Conservation (phyloP, 768 basidiomycete genomes). For the Lactarius hengduanensis region DNA sequence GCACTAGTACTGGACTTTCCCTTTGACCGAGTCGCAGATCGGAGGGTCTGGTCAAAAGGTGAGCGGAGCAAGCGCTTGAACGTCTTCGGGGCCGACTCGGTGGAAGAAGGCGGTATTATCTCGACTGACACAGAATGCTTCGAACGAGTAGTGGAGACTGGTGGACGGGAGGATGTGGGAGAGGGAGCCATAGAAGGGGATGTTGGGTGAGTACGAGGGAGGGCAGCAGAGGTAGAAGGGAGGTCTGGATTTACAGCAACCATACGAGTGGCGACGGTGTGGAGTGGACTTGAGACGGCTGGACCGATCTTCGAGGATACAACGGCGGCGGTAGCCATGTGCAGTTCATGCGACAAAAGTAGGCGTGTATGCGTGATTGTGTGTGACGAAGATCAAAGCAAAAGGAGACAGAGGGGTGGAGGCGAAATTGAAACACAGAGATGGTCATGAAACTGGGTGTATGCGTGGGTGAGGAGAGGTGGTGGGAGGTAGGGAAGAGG, state of each 20-base stretch:
- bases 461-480: not conserved
- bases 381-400: not conserved
- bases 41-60: slow-evolving; percentile 64
- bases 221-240: not conserved
- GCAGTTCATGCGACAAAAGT: slow-evolving; percentile 28
- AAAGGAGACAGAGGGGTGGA: not conserved
- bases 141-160: slow-evolving; percentile 28
- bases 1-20: slow-evolving; percentile 38
- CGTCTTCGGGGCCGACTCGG: slow-evolving; percentile 46
- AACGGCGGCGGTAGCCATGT: slow-evolving; percentile 49
- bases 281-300: slow-evolving; percentile 45
- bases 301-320: slow-evolving; percentile 40
- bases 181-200: slow-evolving; percentile 26
- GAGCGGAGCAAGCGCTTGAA: slow-evolving; percentile 63
- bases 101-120: not conserved
- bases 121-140: not conserved
- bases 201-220: not conserved
- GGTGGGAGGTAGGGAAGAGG: not conserved
- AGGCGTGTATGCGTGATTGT: not conserved
- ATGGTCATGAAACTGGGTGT: not conserved
- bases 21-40: slow-evolving; percentile 61
- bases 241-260: slow-evolving; percentile 27
- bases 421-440: not conserved
- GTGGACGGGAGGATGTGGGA: slow-evolving; percentile 37
- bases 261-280: slow-evolving; percentile 41